These are phyloP conservation scores for Colletotrichum cordylinicola DNA, from an alignment of 2,329 filamentous ascomycete species.

Conservation along the genomic window DNA sequence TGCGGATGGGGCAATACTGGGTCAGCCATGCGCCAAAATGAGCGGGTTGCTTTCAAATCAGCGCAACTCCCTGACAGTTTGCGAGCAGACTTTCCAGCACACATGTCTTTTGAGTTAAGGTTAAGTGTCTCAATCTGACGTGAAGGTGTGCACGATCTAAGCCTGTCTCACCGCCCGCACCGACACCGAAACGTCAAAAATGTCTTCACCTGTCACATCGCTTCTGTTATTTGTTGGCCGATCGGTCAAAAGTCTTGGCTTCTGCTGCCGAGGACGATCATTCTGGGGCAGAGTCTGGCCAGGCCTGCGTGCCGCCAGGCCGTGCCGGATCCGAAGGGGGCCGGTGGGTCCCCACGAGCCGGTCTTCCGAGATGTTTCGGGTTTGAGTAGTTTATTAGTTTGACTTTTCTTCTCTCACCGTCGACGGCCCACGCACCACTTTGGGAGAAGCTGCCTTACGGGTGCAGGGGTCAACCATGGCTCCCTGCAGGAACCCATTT, in stretches of 20 bases:
- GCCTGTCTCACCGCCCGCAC: not conserved
- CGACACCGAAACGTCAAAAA: not conserved
- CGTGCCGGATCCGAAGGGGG: slow-evolving; percentile 4
- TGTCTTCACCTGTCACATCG: not conserved
- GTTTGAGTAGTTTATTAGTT: not conserved
- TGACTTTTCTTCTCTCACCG: not conserved
- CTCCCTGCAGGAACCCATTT: not conserved
- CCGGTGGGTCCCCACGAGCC: not conserved
- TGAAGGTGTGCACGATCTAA: not conserved
- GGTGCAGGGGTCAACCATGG: not conserved
- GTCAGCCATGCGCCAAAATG: not conserved
- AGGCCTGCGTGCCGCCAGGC: not conserved
- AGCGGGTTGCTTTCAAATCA: slow-evolving; percentile 1
- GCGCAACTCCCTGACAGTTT: not conserved
- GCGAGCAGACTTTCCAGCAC: not conserved
- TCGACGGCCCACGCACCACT: not conserved
- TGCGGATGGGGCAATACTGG: not conserved
- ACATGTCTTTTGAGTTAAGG: not conserved
- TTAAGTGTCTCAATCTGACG: not conserved
- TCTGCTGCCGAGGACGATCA: slow-evolving; percentile 6
- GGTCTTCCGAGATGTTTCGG: slow-evolving; percentile 8
- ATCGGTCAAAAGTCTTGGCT: slow-evolving; percentile 16
- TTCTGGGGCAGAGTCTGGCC: not conserved
- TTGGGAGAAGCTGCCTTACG: not conserved
- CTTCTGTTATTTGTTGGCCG: not conserved